Percentiles rank a stretch among this genome's conserved stretches.
Evolutionary conservation across 441 rosid species (phyloP).

Genomic region (Isatis lusitanica): DNA sequence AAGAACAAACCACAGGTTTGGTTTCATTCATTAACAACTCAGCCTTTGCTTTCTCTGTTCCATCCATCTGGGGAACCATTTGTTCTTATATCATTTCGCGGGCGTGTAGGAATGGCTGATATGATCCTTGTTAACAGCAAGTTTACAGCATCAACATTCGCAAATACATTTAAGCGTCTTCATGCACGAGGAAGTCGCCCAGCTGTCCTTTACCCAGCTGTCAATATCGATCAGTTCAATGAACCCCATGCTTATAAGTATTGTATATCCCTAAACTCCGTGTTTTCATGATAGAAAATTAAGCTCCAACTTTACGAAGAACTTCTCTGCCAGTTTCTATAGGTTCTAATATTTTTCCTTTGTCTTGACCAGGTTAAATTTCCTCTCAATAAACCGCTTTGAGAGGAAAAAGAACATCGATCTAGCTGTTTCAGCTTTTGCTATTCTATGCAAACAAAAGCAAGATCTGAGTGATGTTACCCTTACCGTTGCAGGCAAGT

Average conservation of each 20-base stretch:
- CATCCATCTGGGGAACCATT: not conserved
- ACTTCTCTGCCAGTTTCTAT: slow-evolving; percentile 3
- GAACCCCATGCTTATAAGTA: slow-evolving; percentile 63
- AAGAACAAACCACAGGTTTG: slow-evolving; percentile 81
- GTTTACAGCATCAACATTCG: slow-evolving; percentile 84
- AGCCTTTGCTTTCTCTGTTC: not conserved
- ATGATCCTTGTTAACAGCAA: slow-evolving; percentile 84
- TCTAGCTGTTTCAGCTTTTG: slow-evolving; percentile 78
- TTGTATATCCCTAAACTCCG: slow-evolving; percentile 42
- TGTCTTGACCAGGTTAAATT: slow-evolving; percentile 61
- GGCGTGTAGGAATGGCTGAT: slow-evolving; percentile 76
- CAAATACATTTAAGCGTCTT: slow-evolving; percentile 77
- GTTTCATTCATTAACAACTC: not conserved
- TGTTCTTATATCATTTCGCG: slow-evolving; percentile 21
- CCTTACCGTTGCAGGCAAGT: slow-evolving; percentile 74
- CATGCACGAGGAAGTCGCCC: slow-evolving; percentile 68
- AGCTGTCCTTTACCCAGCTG: slow-evolving; percentile 88
- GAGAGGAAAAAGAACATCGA: slow-evolving; percentile 85
- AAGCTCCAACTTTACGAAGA: not conserved
- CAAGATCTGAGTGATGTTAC: slow-evolving; percentile 48
- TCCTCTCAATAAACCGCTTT: slow-evolving; percentile 79
- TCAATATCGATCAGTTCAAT: slow-evolving; percentile 72
- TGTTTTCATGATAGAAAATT: not conserved
- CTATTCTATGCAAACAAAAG: slow-evolving; percentile 53
- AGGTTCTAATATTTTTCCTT: slow-evolving; percentile 11